Conservation (phyloP, 2,329 filamentous ascomycete genomes). For the Aspergillus carbonarius region DNA sequence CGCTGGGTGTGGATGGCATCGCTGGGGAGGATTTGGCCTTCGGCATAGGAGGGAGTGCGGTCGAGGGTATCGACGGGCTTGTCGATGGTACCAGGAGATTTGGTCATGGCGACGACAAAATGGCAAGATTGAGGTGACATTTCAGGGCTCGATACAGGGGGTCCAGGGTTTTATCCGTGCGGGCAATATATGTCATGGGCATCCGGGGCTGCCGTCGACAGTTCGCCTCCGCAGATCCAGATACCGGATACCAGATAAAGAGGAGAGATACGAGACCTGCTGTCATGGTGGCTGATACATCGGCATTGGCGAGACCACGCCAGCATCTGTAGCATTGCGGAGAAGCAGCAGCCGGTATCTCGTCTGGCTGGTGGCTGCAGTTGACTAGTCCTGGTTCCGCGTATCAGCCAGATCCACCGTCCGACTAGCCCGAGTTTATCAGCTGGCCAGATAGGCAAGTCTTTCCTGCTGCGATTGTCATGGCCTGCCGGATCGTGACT, state of each 20-base stretch:
- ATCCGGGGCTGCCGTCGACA: neutral
- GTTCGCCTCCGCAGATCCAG: neutral
- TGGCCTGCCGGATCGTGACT: neutral
- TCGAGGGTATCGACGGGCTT: neutral
- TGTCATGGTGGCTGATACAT: neutral
- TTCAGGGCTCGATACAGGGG: neutral
- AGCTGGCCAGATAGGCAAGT: neutral
- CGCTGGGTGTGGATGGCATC: slow-evolving; percentile 1
- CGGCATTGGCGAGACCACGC: neutral
- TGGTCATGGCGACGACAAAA: neutral
- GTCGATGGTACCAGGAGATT: neutral
- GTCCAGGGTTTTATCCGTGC: neutral
- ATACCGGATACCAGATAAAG: neutral
- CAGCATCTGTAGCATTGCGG: neutral
- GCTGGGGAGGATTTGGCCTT: neutral
- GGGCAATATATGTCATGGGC: neutral
- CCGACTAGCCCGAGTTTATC: neutral
- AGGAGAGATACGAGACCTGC: neutral
- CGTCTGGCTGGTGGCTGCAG: neutral
- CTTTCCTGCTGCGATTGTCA: neutral
- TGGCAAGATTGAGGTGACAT: neutral
- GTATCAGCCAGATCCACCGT: neutral
- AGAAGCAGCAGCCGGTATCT: neutral
- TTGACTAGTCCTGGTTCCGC: neutral
- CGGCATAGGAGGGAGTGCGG: neutral